Conservation (phyloP, 345 rosid species). For the Citrus glauca region DNA sequence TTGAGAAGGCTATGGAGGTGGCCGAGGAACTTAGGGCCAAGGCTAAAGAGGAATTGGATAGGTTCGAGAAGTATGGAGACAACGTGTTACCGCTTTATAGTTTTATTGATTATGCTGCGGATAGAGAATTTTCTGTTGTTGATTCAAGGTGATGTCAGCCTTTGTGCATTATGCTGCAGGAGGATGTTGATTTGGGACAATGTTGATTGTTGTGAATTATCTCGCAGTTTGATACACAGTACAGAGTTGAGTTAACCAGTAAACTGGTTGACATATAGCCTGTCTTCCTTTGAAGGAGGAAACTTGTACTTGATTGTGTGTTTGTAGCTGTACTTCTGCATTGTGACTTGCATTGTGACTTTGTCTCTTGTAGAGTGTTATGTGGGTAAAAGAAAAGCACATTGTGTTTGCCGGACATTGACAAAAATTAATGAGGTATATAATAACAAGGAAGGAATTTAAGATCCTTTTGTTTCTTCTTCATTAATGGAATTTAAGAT, state of each 20-base stretch:
- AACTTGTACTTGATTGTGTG: not conserved
- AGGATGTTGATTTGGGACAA: not conserved
- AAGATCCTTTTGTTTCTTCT: not conserved
- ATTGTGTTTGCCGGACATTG: not conserved
- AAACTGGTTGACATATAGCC: not conserved
- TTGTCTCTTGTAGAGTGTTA: not conserved
- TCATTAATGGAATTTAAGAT: not conserved
- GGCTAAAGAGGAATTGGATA: slow-evolving; percentile 62
- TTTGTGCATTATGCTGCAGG: not conserved
- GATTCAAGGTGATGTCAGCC: slow-evolving; percentile 10
- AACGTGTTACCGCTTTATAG: slow-evolving; percentile 62
- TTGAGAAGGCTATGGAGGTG: slow-evolving; percentile 59
- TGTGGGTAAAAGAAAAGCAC: not conserved
- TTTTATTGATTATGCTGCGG: slow-evolving; percentile 81
- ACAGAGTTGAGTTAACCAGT: not conserved
- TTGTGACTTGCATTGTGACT: not conserved
- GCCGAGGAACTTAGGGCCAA: slow-evolving; percentile 60
- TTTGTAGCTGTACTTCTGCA: not conserved
- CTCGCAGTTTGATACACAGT: not conserved
- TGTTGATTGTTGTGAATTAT: not conserved
- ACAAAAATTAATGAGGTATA: too few relatives aligned
- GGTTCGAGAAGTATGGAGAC: slow-evolving; percentile 64
- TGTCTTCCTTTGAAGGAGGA: not conserved
- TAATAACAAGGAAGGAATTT: not conserved
- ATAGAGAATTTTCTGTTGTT: slow-evolving; percentile 44